Evolutionary conservation across 2,329 filamentous ascomycete species (phyloP).

Genomic region (Stachybotrys chartarum): DNA sequence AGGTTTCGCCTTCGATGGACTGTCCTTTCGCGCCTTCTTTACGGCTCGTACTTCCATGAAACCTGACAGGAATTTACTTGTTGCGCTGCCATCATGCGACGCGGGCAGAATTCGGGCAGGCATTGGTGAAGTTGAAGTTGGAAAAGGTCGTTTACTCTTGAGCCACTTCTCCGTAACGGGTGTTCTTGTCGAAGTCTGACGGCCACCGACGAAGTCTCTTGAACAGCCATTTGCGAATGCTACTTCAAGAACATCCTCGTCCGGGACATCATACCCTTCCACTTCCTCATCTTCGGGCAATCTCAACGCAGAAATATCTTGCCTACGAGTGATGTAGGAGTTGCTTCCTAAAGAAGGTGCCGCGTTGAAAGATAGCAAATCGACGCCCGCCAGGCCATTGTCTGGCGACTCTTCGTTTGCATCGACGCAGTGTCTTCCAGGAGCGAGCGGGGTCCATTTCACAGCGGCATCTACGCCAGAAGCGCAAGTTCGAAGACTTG

Average conservation of each 20-base stretch:
- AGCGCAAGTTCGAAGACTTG: background rate
- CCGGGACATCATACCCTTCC: background rate
- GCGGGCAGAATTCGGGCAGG: constrained; percentile 6
- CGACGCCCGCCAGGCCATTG: background rate
- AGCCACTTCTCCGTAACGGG: too few species aligned
- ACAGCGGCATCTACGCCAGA: constrained; percentile 10
- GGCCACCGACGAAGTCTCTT: too few species aligned
- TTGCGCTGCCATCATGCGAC: constrained; percentile 11
- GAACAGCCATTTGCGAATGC: too few species aligned
- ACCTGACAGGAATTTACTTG: constrained; percentile 17
- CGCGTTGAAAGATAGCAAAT: background rate
- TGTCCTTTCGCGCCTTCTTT: constrained; percentile 11
- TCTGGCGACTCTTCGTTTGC: background rate
- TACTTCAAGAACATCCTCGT: background rate
- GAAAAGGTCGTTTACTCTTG: too few species aligned
- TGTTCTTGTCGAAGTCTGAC: too few species aligned
- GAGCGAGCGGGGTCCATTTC: constrained; percentile 14
- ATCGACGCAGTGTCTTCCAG: background rate
- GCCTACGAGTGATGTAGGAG: background rate
- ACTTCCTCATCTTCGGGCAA: background rate
- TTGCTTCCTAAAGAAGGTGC: background rate
- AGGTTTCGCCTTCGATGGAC: background rate
- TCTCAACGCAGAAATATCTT: background rate
- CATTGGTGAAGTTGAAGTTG: too few species aligned
- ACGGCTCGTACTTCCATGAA: constrained; percentile 24